Conservation (phyloP, 768 basidiomycete species). For the Mycena belliarum region DNA sequence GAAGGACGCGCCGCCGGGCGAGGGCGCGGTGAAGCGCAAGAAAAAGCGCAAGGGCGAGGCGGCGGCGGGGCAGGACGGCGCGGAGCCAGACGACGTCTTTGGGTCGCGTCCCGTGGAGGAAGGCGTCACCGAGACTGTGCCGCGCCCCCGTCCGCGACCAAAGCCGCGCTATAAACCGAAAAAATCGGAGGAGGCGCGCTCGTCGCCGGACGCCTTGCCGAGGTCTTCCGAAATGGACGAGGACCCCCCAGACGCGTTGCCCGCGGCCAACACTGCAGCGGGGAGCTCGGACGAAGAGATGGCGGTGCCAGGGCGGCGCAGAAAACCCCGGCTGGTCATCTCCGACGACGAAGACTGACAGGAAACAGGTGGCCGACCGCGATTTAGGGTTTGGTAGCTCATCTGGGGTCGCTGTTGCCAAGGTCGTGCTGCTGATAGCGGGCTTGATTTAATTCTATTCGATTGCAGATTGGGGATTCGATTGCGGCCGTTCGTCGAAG, state of each 20-base stretch:
- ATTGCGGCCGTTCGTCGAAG: constrained; percentile 3
- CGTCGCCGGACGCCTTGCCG: neutral
- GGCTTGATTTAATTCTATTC: too few relatives aligned
- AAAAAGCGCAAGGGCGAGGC: constrained; percentile 33
- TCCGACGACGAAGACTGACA: constrained; percentile 13
- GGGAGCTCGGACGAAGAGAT: constrained; percentile 8
- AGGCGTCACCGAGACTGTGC: neutral
- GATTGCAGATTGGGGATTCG: too few relatives aligned
- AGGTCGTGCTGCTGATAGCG: constrained; percentile 1
- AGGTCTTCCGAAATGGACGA: constrained; percentile 11
- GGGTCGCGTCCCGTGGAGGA: constrained; percentile 7
- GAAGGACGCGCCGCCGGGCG: constrained; percentile 14
- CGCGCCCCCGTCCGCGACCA: constrained; percentile 2
- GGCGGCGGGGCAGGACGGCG: neutral
- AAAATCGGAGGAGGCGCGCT: neutral
- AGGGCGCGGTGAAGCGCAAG: constrained; percentile 3
- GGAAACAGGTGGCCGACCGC: neutral
- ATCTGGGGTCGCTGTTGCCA: constrained; percentile 15
- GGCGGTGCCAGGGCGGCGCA: constrained; percentile 2
- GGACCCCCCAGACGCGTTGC: neutral
- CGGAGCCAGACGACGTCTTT: neutral
- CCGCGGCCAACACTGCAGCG: neutral
- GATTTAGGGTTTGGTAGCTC: constrained; percentile 17
- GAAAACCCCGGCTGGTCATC: constrained; percentile 10
- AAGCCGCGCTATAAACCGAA: neutral